phyloP scores from a whole-genome alignment of 2,329 filamentous ascomycete genomes.

The Lachnellula willkommii region DNA sequence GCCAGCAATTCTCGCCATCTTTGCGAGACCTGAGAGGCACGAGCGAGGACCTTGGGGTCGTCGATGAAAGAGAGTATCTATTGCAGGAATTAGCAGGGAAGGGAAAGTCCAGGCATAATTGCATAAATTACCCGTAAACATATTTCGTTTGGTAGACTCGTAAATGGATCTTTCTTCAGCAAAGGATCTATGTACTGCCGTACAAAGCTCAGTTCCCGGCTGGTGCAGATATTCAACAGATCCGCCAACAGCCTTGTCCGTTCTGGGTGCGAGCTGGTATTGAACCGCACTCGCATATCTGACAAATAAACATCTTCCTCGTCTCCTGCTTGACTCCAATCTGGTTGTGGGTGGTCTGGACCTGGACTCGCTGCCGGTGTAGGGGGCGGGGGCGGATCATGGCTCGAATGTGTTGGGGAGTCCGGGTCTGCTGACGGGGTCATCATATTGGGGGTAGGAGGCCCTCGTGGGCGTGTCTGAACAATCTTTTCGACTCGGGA shows the following conservation, averaged over 20 bases:
- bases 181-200: constrained; percentile 92
- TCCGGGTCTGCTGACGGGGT: constrained; percentile 60
- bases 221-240: constrained; percentile 88
- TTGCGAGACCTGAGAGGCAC: constrained; percentile 92
- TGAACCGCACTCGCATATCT: constrained; percentile 75
- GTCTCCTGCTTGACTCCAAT: constrained; percentile 73
- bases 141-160: constrained; percentile 83
- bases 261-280: constrained; percentile 67
- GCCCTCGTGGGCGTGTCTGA: constrained; percentile 49
- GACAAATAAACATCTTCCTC: constrained; percentile 79
- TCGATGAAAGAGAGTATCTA: constrained; percentile 96
- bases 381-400: constrained; percentile 54
- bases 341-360: constrained; percentile 54
- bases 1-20: constrained; percentile 90
- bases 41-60: constrained; percentile 86
- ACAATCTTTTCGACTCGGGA: constrained; percentile 50
- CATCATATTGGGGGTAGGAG: constrained; percentile 62
- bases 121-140: constrained; percentile 63
- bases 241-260: constrained; percentile 79
- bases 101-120: neutral
- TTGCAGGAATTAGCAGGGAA: constrained; percentile 5
- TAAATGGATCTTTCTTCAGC: constrained; percentile 94
- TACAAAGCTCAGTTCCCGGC: constrained; percentile 90
- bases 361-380: constrained; percentile 62
- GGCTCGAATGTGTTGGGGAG: constrained; percentile 31